Base-by-base conservation (phyloP, 139 green algal species). In the Tetraselmis striata region DNA sequence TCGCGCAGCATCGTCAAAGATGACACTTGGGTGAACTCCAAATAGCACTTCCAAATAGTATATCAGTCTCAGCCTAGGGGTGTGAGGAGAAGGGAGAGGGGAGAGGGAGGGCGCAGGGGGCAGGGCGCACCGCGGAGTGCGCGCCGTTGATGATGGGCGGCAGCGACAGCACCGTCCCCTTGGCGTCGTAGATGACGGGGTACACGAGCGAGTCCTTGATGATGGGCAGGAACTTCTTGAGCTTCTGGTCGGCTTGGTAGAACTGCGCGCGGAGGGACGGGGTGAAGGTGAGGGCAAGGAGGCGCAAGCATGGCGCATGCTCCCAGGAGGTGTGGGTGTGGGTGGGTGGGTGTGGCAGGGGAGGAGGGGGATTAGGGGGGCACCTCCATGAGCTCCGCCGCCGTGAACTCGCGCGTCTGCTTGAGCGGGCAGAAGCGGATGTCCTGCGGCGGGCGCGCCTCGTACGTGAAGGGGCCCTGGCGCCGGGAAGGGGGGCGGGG, bases 391-490 rank as follows among this genome's bases (percentile, higher is more conserved):
- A 99, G 90, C 79, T 98, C 93, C 2, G 88, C 83, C 1, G 93
- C 96, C 32, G 89, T 91, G 85, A 98, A 99, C 76, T 91, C 87
- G 76, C 82, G 82, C 1, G 85, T 95, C 90, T 99, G 96, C 90
- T 99, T 99, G 58, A 99, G 91, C 1, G 97, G 97, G 83, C 94
- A 87, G 81, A 99, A 99, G 75, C 88, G 88, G 87, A 99, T 99
- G 29, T 98, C 90, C 75, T 92, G 87, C 0, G 97, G 97, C 0
- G 95, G 94, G 28, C 97, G 90, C 2, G 97, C 97, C 88, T 99
- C 96, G 83, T 99, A 99, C 0, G 93, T 98, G 91, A 99, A 99
- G 29, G 97, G 97, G 0, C 90, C 94, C 82, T 95, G 85, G n/a
- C 93, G 1, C 31, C 28, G n/a, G 25, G 5, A 30, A 30, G 75